These are phyloP conservation scores for Aeminium ludgeri DNA, from an alignment of 495 filamentous ascomycete species.

Conservation along the genomic window DNA sequence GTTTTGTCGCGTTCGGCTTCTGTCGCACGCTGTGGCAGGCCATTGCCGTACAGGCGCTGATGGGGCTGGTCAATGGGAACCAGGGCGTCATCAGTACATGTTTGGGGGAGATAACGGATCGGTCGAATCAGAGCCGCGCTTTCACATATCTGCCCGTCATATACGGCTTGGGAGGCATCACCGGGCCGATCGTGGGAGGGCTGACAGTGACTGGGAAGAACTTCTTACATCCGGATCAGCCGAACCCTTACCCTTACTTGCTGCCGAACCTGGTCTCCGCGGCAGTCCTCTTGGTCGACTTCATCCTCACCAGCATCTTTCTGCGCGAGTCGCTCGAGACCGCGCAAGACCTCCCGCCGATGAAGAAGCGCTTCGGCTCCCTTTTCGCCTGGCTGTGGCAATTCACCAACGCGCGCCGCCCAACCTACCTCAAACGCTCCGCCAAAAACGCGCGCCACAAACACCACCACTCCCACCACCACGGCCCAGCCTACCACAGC, in stretches of 20 bases:
- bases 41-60: conserved; percentile 65
- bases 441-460: too few relatives aligned
- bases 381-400: conserved; percentile 61
- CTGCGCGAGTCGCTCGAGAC: conserved; percentile 81
- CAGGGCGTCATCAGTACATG: conserved; percentile 76
- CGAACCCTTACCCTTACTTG: conserved; percentile 62
- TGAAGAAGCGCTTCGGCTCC: conserved; percentile 39
- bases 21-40: conserved; percentile 69
- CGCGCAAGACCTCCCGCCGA: conserved; percentile 42
- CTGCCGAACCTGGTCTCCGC: conserved; percentile 67
- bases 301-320: conserved; percentile 55
- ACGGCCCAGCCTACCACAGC: conserved; percentile 1
- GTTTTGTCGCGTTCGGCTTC: conserved; percentile 79
- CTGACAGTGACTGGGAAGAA: conserved; percentile 47
- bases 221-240: conserved; percentile 33
- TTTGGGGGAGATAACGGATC: conserved; percentile 86
- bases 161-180: conserved; percentile 85
- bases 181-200: conserved; percentile 80
- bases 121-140: conserved; percentile 77
- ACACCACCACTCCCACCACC: too few relatives aligned
- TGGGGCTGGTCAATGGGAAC: conserved; percentile 90
- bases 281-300: conserved; percentile 50
- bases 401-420: conserved; percentile 42
- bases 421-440: conserved; percentile 39
- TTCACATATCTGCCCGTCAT: conserved; percentile 88